Evolutionary conservation across 176 grass and related monocot genomes (phyloP).

Genomic region (Saccharum officinarum): DNA sequence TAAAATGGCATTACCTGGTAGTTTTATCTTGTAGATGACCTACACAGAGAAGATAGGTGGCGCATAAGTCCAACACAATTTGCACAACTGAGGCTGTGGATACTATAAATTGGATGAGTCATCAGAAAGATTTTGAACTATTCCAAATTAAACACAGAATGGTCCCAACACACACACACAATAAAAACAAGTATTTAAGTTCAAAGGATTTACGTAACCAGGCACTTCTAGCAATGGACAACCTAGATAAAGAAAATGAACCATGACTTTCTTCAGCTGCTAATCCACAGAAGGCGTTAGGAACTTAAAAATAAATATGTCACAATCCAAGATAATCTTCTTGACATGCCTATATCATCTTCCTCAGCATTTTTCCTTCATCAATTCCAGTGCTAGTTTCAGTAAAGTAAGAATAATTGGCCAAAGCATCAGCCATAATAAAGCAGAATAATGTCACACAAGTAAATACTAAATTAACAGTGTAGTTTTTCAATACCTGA

Average conservation of each 20-base stretch:
- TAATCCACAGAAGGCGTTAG: neutral
- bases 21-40: constrained; percentile 98
- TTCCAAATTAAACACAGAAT: neutral
- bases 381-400: neutral
- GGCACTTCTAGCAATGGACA: neutral
- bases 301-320: neutral
- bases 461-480: constrained; percentile 25
- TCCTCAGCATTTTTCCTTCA: neutral
- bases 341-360: constrained; percentile 8
- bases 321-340: neutral
- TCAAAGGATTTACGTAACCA: neutral
- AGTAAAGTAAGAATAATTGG: neutral
- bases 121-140: neutral
- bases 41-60: constrained; percentile 23
- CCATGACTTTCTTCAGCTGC: neutral
- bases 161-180: neutral
- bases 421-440: constrained; percentile 14
- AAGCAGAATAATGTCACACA: constrained; percentile 10
- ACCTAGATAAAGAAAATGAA: constrained; percentile 11
- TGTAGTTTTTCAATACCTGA: constrained; percentile 57
- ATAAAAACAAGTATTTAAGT: neutral
- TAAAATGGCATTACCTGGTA: constrained; percentile 90
- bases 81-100: constrained; percentile 14
- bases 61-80: constrained; percentile 14
- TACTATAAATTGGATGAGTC: constrained; percentile 8